Base-by-base conservation (phyloP, 2,329 filamentous ascomycete species). In the Aspergillus tubingensis region DNA sequence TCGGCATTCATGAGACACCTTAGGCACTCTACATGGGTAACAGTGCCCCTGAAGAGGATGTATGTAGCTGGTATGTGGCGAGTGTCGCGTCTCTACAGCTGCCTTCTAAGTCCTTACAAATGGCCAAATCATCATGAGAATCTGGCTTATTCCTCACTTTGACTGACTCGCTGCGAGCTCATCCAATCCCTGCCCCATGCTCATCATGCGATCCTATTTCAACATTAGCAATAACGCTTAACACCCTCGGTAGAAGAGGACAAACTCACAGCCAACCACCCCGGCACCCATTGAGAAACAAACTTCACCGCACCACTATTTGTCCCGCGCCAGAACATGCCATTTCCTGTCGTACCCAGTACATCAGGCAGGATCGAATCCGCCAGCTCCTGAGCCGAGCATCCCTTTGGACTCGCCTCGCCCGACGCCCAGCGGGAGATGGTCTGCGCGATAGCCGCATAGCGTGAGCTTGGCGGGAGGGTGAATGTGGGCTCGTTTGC, bases 361-460 rank as follows among this genome's bases (percentile, higher is more conserved):
- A 66, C 53, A 59, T 62, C 60, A 3, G 55, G 54, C 21, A 58
- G 27, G 21, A 65, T 54, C 10, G 19, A 51, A 19, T 54, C 30
- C 30, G 54, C 64, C 49, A 66, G 61, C 21, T 59, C 49, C 11
- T 51, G 50, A 3, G 30, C 50, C 19, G 62, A 59, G 23, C 60
- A 60, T 2, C 60, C 62, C 21, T 54, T 57, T 7, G 60, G 58
- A 15, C 48, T 38, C 4, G 60, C 44, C 51, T 60, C 23, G 10
- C 62, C 62, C 7, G 58, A 51, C 4, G 55, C 55, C 60, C 64
- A 62, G 15, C 47, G 41, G 23, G 58, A 43, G n/a, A 64, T 66
- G 25, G 48, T 51, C 13, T 62, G 44, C 11, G 39, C 27, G 23
- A 65, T 65, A 6, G 44, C 58, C 3, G 32, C 27, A 41, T 64